Base-by-base conservation (phyloP, 805 yeast genomes). In the Nakazawaea pomicola region DNA sequence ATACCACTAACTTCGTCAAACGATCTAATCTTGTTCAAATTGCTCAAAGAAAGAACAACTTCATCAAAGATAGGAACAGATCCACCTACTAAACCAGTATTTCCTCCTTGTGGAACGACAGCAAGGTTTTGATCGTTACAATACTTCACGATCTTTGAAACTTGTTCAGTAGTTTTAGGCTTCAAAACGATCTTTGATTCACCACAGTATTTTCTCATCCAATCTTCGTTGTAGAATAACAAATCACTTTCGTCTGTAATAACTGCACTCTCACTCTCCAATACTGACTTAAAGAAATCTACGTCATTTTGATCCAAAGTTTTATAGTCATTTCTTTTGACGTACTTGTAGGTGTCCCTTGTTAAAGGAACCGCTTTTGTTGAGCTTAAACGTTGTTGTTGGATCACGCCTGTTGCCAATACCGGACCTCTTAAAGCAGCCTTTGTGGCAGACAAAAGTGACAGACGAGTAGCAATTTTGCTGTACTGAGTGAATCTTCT, bases 21-120 rank as follows among this genome's bases (percentile, higher is more conserved):
- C 2, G 85, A 74, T 57, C 96, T 76, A 39, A 91, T 73, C 55
- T 82, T 74, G 69, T 87, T 87, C 68, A 91, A 53, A 53, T 72
- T 74, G 27, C 83, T 64, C 36, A 89, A 64, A 3, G 88, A 82
- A 18, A 90, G 51, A 18, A 90, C 74, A 37, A 90, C 76, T 63
- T 90, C 98, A 61, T 90, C 98, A 61, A 88, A 90, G 1, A 90
- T 81, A 0, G 97, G 96, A 15, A 81, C 77, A 4, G 95, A 83
- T 4, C 97, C 98, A 49, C 97, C 98, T 31, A 90, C 98, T 34
- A 90, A 72, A 20, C 96, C 96, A 1, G 97, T 91, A 63, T 91
- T 90, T 51, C 98, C 98, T 57, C 97, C 96, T 64, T 91, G 97
- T 12, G 98, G 97, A 8, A 88, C 95, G 36, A 90, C 78, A 0